Base-by-base conservation (phyloP, 2,329 filamentous ascomycete species). In the Kalaharituber pfeilii region DNA sequence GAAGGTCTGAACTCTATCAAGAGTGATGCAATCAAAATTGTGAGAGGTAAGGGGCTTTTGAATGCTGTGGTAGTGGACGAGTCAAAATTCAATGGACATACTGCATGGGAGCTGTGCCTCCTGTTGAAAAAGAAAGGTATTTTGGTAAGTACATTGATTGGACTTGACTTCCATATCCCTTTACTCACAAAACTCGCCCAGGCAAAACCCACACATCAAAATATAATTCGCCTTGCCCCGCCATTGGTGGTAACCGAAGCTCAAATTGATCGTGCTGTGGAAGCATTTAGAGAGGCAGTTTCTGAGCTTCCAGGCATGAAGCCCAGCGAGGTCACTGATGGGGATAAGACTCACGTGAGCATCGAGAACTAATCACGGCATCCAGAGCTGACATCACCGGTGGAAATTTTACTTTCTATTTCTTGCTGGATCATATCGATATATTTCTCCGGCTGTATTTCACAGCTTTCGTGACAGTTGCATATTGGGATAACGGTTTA, bases 61-160 rank as follows among this genome's bases (percentile, higher is more conserved):
- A 98, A 98, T 69, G 91, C 91, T 24, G 86, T 96, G 54, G 82
- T 96, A 56, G 95, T 98, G 65, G 87, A 98, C 66, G 89, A 98
- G 72, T 75, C 75, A 53, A 83, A 86, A 69, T 83, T 88, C 25
- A 83, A 88, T 68, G 47, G 47, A 26, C 53, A 58, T 33, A 83
- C 81, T 50, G 91, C 91, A 8, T 98, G 91, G 91, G 89, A 98
- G 70, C 73, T 98, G 61, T 98, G 91, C 70, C 79, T 98, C 74
- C 70, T 96, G 66, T 79, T 95, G 72, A 96, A 96, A 75, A 79
- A 82, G 69, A 96, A 95, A 76, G 91, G 91, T 56, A 72, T 98
- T 54, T 69, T 98, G 76, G 86, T 93, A 75, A 71, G 81, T 73
- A 57, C 24, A 57, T 58, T 24, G 27, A 7, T 4, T 26, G 13